Percentiles rank a stretch among this genome's conserved stretches.
Conservation (phyloP, 1,284 basidiomycete genomes). For the Pulchroboletus neoregius region DNA sequence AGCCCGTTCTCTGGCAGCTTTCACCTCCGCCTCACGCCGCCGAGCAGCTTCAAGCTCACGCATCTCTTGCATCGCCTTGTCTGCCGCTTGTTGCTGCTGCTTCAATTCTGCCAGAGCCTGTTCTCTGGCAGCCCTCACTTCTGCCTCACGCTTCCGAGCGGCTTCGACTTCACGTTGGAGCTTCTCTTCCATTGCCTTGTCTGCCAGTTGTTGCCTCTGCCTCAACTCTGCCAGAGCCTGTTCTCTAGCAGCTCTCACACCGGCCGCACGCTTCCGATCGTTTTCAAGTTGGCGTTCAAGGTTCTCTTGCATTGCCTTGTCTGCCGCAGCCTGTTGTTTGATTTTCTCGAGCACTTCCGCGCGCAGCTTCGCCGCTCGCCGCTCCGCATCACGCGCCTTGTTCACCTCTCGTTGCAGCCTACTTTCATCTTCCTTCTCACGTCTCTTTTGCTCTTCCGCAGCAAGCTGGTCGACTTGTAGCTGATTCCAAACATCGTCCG, state of each 20-base stretch:
- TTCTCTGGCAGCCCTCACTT: conserved; percentile 25
- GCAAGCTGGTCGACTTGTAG: conserved; percentile 39
- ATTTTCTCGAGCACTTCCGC: conserved; percentile 12
- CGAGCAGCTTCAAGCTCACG: conserved; percentile 22
- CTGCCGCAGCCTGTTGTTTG: conserved; percentile 16
- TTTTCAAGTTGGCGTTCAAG: too few relatives aligned
- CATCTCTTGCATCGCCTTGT: too few relatives aligned
- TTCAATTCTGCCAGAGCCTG: conserved; percentile 33
- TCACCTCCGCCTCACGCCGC: conserved; percentile 23
- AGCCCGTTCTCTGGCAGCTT: conserved; percentile 28
- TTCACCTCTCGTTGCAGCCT: conserved; percentile 11
- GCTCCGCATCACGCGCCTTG: background rate
- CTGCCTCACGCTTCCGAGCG: conserved; percentile 23
- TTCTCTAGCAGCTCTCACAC: too few relatives aligned
- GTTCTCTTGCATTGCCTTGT: too few relatives aligned
- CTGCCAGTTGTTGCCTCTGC: too few relatives aligned
- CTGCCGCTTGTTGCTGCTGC: conserved; percentile 37
- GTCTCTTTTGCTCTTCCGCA: conserved; percentile 21
- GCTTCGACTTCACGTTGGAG: conserved; percentile 23
- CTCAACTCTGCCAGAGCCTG: too few relatives aligned
- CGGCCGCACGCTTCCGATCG: too few relatives aligned
- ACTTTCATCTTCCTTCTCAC: conserved; percentile 26
- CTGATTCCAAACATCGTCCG: conserved; percentile 43
- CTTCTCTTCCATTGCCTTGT: conserved; percentile 22
- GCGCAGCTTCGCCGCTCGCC: conserved; percentile 6